Base-by-base conservation (phyloP, 805 yeast genomes). In the Grigorovia humatica region DNA sequence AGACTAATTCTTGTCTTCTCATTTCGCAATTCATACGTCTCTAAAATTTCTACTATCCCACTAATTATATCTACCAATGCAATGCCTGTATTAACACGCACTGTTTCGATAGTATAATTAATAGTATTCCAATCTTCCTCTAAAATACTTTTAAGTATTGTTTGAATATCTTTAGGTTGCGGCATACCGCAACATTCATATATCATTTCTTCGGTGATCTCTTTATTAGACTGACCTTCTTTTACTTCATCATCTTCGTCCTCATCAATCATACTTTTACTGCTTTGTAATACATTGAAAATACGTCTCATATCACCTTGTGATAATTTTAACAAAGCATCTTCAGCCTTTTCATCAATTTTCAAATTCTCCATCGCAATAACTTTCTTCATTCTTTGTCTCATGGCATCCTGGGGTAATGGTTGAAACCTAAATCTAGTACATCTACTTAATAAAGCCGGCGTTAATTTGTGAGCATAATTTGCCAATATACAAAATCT, bases 131-230 rank as follows among this genome's bases (percentile, higher is more conserved):
- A 93, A 61, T 89, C 96, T 55, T 89, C 96, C 58, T 81, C 81
- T 64, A 93, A 70, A 27, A 91, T 81, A 5, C 95, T 78, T 55
- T 83, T 84, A 53, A 93, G 70, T 5, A 89, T 82, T 0, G 80
- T 72, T 59, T 85, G 85, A 23, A 93, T 76, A 58, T 90, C 96
- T 43, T 75, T 77, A 1, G 98, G 98, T 56, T 85, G 85, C 2
- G 99, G 98, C 1, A 95, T 90, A 1, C 99, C 99, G 35, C 93
- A 83, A 65, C 97, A 90, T 56, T 90, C 96, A 66, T 88, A 93
- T 41, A 93, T 82, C 81, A 86, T 83, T 51, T 80, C 82, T 32
- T 77, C 78, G 30, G 83, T 77, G 43, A 93, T 84, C 48, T 78
- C 80, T 38, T 75, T 80, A 2, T 69, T 70, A 8, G 38, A 32